Conservation (phyloP, 2,329 filamentous ascomycete species). For the Phoma herbarum region DNA sequence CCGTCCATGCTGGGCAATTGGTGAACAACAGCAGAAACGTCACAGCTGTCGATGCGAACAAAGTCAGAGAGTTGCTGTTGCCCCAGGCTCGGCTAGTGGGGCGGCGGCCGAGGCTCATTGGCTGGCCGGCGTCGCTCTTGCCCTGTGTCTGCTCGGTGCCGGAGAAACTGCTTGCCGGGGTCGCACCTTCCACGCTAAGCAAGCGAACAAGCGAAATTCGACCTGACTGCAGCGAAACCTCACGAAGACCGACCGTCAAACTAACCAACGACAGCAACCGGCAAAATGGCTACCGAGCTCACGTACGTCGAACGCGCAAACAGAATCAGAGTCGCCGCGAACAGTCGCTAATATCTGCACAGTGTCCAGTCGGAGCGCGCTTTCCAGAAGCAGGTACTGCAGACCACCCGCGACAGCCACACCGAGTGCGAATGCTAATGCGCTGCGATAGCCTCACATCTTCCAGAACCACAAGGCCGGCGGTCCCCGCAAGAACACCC, state of each 20-base stretch:
- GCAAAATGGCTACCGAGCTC: conserved; percentile 54
- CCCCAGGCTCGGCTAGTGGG: conserved; percentile 18
- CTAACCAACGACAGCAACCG: conserved; percentile 49
- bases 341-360: conserved; percentile 59
- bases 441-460: conserved; percentile 85
- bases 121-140: background rate
- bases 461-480: conserved; percentile 97
- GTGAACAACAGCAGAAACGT: conserved; percentile 2
- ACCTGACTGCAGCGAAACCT: conserved; percentile 24
- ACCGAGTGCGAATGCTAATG: conserved; percentile 41
- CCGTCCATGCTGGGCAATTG: conserved; percentile 15
- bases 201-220: conserved; percentile 15
- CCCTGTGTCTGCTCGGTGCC: background rate
- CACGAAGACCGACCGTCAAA: conserved; percentile 45
- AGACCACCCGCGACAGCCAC: conserved; percentile 22
- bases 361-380: conserved; percentile 99
- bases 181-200: background rate
- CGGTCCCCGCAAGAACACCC: conserved; percentile 62
- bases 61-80: background rate
- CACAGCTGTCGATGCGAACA: conserved; percentile 6
- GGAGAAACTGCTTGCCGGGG: background rate
- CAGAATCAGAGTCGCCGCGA: background rate
- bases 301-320: conserved; percentile 44
- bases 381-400: conserved; percentile 80
- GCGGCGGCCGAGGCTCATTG: conserved; percentile 19